phyloP scores from a whole-genome alignment of 768 basidiomycete species.

The Myochromella boudieri region DNA sequence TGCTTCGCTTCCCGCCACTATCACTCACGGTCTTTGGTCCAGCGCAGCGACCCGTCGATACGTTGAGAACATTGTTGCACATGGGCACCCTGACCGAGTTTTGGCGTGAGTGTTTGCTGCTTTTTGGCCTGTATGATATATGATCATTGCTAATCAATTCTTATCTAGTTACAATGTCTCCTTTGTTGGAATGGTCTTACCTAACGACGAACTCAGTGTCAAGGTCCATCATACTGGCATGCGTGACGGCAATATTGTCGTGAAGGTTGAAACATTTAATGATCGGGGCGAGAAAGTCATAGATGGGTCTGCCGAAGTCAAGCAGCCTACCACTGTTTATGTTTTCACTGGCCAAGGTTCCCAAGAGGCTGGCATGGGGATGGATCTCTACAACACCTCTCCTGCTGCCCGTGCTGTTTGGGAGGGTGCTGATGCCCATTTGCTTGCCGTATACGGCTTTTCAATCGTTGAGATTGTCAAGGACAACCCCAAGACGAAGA shows the following conservation, averaged over 20 bases:
- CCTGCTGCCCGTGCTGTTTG: conserved; percentile 95
- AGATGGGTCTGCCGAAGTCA: conserved; percentile 89
- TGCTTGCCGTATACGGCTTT: conserved; percentile 95
- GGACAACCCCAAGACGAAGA: conserved; percentile 97
- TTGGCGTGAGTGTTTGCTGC: conserved; percentile 59
- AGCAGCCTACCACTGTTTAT: conserved; percentile 89
- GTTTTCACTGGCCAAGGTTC: conserved; percentile 99
- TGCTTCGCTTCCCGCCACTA: conserved; percentile 90
- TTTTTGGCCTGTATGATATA: neutral
- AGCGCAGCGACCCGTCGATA: conserved; percentile 92
- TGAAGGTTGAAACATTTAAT: conserved; percentile 86
- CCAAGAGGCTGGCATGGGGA: conserved; percentile 98
- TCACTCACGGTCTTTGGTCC: conserved; percentile 97
- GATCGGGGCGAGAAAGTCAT: conserved; percentile 87
- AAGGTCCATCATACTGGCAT: conserved; percentile 89
- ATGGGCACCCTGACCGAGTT: conserved; percentile 91
- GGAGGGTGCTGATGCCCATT: conserved; percentile 93
- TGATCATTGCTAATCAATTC: conserved; percentile 3
- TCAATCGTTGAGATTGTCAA: conserved; percentile 99
- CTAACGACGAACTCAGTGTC: conserved; percentile 83
- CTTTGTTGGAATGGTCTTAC: conserved; percentile 98
- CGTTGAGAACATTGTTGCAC: conserved; percentile 91
- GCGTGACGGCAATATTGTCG: conserved; percentile 91
- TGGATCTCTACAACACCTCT: conserved; percentile 94
- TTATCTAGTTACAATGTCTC: conserved; percentile 77